Evolutionary conservation across 1,139 yeast genomes (phyloP).

Genomic region (Geotrichum aggregatum): DNA sequence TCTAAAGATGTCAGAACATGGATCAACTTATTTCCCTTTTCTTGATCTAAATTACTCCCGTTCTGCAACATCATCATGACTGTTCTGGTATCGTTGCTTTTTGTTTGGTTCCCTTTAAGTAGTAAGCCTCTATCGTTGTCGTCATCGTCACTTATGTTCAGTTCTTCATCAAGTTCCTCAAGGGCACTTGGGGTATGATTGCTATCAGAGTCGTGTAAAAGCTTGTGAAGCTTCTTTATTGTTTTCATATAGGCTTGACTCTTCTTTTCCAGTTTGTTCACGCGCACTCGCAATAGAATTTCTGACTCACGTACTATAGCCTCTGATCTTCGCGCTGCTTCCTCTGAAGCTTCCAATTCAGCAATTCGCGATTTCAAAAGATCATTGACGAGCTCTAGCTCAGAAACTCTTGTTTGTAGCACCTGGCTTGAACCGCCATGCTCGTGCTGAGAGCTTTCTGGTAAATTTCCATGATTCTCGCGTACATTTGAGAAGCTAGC

Average conservation of each 20-base stretch:
- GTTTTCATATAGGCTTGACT: constrained; percentile 27
- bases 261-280: constrained; percentile 37
- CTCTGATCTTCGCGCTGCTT: constrained; percentile 32
- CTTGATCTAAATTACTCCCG: not conserved
- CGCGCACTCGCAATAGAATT: constrained; percentile 21
- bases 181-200: not conserved
- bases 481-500: not conserved
- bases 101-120: not conserved
- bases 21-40: not conserved
- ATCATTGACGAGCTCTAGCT: constrained; percentile 84
- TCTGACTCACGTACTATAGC: constrained; percentile 26
- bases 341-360: constrained; percentile 71
- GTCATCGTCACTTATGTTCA: not conserved
- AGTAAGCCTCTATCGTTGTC: not conserved
- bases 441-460: constrained; percentile 37
- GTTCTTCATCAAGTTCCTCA: not conserved
- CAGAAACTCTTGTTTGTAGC: constrained; percentile 45
- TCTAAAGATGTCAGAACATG: not conserved
- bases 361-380: constrained; percentile 73
- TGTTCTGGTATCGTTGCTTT: constrained; percentile 2
- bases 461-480: constrained; percentile 29
- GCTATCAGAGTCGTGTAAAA: not conserved
- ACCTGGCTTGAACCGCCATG: constrained; percentile 25
- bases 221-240: not conserved
- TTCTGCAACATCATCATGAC: constrained; percentile 2